These are phyloP conservation scores for Picochlorum sp. DNA, from an alignment of 139 green algal genomes.

Conservation along the genomic window DNA sequence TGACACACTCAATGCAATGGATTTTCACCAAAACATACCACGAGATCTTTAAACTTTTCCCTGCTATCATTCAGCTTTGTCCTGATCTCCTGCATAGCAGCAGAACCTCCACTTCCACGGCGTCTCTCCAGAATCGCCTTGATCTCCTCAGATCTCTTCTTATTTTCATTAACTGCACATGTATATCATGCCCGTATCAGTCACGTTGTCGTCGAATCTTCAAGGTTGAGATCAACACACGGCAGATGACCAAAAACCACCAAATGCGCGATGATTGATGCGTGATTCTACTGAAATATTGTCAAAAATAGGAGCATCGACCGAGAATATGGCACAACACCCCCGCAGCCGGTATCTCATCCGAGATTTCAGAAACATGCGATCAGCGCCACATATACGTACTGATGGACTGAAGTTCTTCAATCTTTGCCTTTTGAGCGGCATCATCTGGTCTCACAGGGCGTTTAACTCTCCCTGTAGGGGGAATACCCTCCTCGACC, in stretches of 20 bases:
- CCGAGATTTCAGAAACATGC: too few species aligned
- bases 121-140: constrained; percentile 20
- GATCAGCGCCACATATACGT: constrained; percentile 6
- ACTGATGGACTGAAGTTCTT: constrained; percentile 26
- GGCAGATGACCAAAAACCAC: too few species aligned
- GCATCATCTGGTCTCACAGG: constrained; percentile 25
- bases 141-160: constrained; percentile 27
- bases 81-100: constrained; percentile 28
- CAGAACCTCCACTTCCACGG: constrained; percentile 10
- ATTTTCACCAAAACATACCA: constrained; percentile 17
- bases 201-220: too few species aligned
- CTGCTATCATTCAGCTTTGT: constrained; percentile 25
- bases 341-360: too few species aligned
- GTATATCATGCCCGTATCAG: too few species aligned
- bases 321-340: too few species aligned
- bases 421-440: constrained; percentile 14
- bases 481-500: neutral
- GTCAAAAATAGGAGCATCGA: too few species aligned
- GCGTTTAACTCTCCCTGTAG: constrained; percentile 7
- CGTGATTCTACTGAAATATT: too few species aligned
- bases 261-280: too few species aligned
- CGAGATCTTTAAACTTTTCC: constrained; percentile 20
- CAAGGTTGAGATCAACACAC: too few species aligned
- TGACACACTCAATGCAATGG: neutral
- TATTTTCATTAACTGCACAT: constrained; percentile 27